Percentiles rank a stretch among this genome's conserved stretches.
Conservation (phyloP, 345 rosid species). For the Gossypium thurberi region DNA sequence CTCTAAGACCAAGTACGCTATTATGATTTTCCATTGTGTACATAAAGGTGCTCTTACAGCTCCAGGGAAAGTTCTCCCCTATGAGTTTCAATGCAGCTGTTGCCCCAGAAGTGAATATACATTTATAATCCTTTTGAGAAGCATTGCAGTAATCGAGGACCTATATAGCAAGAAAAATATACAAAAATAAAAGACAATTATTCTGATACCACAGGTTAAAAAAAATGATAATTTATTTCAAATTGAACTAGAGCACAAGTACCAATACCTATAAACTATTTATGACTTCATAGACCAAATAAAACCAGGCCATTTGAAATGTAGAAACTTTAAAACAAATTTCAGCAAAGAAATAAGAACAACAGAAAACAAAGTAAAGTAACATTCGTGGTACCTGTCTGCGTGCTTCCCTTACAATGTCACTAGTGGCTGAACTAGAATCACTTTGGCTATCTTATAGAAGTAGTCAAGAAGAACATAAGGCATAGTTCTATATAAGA, state of each 20-base stretch:
- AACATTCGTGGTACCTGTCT: conserved; percentile 46
- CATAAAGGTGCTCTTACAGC: conserved; percentile 50
- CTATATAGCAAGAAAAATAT: conserved; percentile 26
- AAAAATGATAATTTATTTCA: not conserved
- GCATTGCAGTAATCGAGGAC: conserved; percentile 90
- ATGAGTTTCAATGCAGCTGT: conserved; percentile 86
- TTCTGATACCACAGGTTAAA: not conserved
- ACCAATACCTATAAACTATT: not conserved
- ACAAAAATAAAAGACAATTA: not conserved
- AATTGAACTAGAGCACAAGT: not conserved
- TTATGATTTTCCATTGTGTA: conserved; percentile 94
- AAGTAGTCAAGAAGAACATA: not conserved
- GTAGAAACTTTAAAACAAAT: not conserved
- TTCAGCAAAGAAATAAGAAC: not conserved
- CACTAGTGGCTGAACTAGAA: conserved; percentile 54
- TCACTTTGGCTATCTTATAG: conserved; percentile 80
- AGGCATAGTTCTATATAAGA: too few relatives aligned
- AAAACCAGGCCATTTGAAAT: not conserved
- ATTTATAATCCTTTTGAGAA: conserved; percentile 67
- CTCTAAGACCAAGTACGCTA: conserved; percentile 96
- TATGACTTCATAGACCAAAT: not conserved
- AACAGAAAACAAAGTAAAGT: not conserved
- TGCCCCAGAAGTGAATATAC: conserved; percentile 95
- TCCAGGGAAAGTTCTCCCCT: conserved; percentile 96
- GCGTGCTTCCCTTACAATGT: conserved; percentile 64